These are phyloP conservation scores for Hirsutella thompsonii DNA, from an alignment of 2,329 filamentous ascomycete species.

Conservation along the genomic window DNA sequence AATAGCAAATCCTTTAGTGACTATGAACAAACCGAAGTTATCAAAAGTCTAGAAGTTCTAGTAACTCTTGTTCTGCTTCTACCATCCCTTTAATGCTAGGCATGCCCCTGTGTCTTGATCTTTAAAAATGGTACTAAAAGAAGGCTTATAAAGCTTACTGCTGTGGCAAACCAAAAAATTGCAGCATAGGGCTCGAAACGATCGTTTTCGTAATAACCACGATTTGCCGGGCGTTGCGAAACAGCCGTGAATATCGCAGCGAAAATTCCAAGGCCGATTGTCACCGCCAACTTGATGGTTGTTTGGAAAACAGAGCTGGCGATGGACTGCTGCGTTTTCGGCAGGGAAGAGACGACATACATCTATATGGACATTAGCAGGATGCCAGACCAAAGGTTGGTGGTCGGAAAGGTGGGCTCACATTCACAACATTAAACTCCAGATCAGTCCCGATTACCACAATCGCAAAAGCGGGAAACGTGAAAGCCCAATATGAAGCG, in stretches of 20 bases:
- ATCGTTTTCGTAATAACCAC: neutral
- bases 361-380: too few relatives aligned
- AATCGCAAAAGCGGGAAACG: too few relatives aligned
- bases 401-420: too few relatives aligned
- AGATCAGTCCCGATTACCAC: too few relatives aligned
- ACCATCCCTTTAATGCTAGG: too few relatives aligned
- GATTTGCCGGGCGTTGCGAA: neutral
- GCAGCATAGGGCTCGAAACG: neutral
- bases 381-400: too few relatives aligned
- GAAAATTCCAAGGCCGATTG: neutral
- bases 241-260: neutral
- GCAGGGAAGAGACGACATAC: neutral
- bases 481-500: too few relatives aligned
- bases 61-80: too few relatives aligned
- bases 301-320: neutral
- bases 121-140: neutral
- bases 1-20: neutral
- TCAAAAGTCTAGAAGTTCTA: too few relatives aligned
- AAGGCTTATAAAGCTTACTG: neutral
- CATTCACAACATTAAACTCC: too few relatives aligned
- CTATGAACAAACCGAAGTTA: too few relatives aligned
- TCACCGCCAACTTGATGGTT: neutral
- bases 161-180: neutral
- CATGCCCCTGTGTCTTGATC: neutral
- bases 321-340: neutral